Base-by-base conservation (phyloP, 2,329 filamentous ascomycete genomes). In the Botrytis deweyae region DNA sequence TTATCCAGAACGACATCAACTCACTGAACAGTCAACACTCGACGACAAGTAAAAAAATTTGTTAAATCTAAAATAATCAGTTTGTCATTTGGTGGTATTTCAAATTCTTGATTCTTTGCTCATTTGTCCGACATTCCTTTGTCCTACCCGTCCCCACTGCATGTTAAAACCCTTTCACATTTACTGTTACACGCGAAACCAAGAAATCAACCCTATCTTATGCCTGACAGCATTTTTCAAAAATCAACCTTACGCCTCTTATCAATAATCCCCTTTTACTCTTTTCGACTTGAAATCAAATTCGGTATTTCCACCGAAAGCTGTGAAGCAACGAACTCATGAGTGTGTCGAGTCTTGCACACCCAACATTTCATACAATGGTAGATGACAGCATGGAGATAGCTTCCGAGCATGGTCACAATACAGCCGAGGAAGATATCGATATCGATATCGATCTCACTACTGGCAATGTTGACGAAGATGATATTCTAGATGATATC, bases 391-490 rank as follows among this genome's bases (percentile, higher is more conserved):
- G 78, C 72, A 89, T 89, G 87, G 87, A 89, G 76, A 83, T 90
- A 78, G 83, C 87, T 78, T 84, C 86, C 61, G 84, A 85, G 38
- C 78, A 81, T 73, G 84, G 83, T 65, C 81, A 78, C 36, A 75
- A 79, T 69, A 78, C 74, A 66, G 79, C 80, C 62, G 85, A 87
- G 71, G 84, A 84, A 70, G 86, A 89, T 72, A 87, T 88, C 72
- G 87, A 89, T 74, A 88, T 91, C 75, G 89, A 91, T 76, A 84
- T 91, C 75, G 88, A 89, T 76, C 80, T 86, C 74, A 82, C 84
- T 78, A 81, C 79, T 64, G 81, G 80, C 25, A 78, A 80, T 44
- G 80, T 81, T 40, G 85, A 90, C 74, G 87, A 89, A 77, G 86
- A 89, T 76, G 84, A 85, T 74, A 88, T 89, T 71, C 83, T 88